phyloP scores from a whole-genome alignment of 2,329 filamentous ascomycete genomes.

The Diaporthe destruens region DNA sequence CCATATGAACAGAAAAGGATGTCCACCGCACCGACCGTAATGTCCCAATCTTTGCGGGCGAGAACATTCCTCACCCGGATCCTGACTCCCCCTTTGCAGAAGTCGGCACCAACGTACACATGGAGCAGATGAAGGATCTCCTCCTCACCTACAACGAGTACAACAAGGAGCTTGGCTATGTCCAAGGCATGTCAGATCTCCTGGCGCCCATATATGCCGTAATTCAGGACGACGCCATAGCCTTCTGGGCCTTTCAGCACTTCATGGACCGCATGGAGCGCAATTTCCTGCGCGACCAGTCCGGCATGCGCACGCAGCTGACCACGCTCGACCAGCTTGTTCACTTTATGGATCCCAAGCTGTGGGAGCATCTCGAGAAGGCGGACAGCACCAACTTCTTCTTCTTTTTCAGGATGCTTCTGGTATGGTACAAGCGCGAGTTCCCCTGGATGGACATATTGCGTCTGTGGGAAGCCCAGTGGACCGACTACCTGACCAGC shows the following conservation, averaged over 20 bases:
- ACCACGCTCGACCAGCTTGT: conserved; percentile 93
- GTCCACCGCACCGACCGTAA: conserved; percentile 96
- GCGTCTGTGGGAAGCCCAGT: conserved; percentile 90
- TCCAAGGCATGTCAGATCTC: conserved; percentile 98
- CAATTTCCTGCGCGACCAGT: conserved; percentile 95
- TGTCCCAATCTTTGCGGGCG: conserved; percentile 94
- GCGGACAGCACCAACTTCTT: conserved; percentile 99
- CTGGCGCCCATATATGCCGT: conserved; percentile 96
- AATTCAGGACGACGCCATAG: conserved; percentile 95
- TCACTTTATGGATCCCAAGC: conserved; percentile 94
- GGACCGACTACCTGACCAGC: conserved; percentile 91
- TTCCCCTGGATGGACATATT: conserved; percentile 91
- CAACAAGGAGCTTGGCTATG: conserved; percentile 94
- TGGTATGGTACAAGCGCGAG: conserved; percentile 99
- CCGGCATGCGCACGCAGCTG: conserved; percentile 94
- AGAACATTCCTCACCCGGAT: conserved; percentile 96
- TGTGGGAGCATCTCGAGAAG: conserved; percentile 89
- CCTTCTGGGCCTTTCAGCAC: conserved; percentile 94
- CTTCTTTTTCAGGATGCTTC: conserved; percentile 99
- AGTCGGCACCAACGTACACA: conserved; percentile 93
- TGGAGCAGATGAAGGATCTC: conserved; percentile 99
- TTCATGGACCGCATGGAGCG: conserved; percentile 99
- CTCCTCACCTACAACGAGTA: conserved; percentile 98
- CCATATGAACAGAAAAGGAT: conserved; percentile 82
- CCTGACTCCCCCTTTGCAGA: conserved; percentile 95